Evolutionary conservation across 2,329 filamentous ascomycete genomes (phyloP), one percentile per base, ranked within the genome.

Genomic region (Nemania sp.): DNA sequence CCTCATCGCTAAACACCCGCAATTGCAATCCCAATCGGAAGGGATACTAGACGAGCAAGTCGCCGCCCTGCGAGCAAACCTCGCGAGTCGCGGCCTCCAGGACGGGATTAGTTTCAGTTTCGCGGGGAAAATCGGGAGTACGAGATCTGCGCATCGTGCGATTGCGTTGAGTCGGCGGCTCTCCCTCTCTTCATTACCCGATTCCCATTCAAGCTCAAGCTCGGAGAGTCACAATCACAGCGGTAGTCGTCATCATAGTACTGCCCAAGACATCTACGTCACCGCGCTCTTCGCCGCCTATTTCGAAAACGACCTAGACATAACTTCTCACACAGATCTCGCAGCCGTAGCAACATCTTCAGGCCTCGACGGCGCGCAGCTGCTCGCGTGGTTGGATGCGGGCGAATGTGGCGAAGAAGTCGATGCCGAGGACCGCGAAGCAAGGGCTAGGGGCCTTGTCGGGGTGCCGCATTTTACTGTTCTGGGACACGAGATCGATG

Each of bases 1-100:
- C 1, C 44, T 69, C 0, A 56, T 63, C 1, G 54, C 66, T 24
- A 59, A 68, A 12, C 55, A 51, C 9, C 48, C 59, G 26, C 61
- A n/a, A n/a, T n/a, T n/a, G n/a, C n/a, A n/a, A n/a, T n/a, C n/a
- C n/a, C n/a, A n/a, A n/a, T n/a, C n/a, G n/a, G n/a, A n/a, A n/a
- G n/a, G n/a, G n/a, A n/a, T n/a, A n/a, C n/a, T n/a, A n/a, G 37
- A 41, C 20, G 9, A 22, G 3, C 28, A 30, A 7, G n/a, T 34
- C 14, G 43, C 24, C 1, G 33, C 46, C 50, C 9, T 20, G 5
- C 12, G 31, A 31, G 17, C 52, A 46, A n/a, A n/a, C 4, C 48
- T 59, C 2, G 33, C 48, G 4, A 44, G 30, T 8, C 41, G 52
- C 8, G 53, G 53, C n/a, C 30, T 19, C 5, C 45, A 43, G 20